phyloP scores from a whole-genome alignment of 1,284 basidiomycete genomes.

The Irpex sp. region DNA sequence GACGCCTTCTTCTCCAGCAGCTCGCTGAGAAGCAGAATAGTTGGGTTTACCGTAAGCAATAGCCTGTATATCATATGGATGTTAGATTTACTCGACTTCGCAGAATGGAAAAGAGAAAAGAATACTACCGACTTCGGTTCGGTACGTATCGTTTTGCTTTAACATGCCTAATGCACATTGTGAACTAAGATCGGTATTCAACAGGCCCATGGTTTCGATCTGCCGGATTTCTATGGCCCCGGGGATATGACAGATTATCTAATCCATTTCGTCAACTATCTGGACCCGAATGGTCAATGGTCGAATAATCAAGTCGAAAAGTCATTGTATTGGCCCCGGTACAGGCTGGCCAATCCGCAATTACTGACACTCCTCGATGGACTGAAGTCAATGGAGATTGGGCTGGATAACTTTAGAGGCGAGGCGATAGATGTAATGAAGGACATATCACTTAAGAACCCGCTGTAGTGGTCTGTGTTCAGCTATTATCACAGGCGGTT shows the following conservation, averaged over 20 bases:
- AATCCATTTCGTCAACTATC: conserved; percentile 32
- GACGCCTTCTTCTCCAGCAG: conserved; percentile 38
- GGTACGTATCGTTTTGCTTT: conserved; percentile 32
- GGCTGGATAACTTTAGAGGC: conserved; percentile 38
- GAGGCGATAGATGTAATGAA: conserved; percentile 47
- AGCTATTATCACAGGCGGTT: too few species aligned
- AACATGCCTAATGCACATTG: background rate
- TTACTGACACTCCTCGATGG: conserved; percentile 33
- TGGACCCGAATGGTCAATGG: conserved; percentile 32
- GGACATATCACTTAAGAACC: background rate
- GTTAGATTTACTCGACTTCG: background rate
- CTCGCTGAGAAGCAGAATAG: conserved; percentile 49
- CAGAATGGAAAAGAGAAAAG: conserved; percentile 35
- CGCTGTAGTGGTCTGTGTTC: background rate
- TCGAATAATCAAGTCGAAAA: too few species aligned
- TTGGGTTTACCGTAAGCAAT: conserved; percentile 55
- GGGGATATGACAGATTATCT: conserved; percentile 31
- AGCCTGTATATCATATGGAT: background rate
- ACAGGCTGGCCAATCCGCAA: conserved; percentile 22
- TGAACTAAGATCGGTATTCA: conserved; percentile 16
- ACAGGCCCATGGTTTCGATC: conserved; percentile 28
- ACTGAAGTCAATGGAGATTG: conserved; percentile 28
- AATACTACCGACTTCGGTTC: conserved; percentile 49
- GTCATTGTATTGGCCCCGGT: conserved; percentile 27
- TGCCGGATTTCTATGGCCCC: conserved; percentile 27